Conservation (phyloP, 2,329 filamentous ascomycete genomes). For the Trichoderma sp. region DNA sequence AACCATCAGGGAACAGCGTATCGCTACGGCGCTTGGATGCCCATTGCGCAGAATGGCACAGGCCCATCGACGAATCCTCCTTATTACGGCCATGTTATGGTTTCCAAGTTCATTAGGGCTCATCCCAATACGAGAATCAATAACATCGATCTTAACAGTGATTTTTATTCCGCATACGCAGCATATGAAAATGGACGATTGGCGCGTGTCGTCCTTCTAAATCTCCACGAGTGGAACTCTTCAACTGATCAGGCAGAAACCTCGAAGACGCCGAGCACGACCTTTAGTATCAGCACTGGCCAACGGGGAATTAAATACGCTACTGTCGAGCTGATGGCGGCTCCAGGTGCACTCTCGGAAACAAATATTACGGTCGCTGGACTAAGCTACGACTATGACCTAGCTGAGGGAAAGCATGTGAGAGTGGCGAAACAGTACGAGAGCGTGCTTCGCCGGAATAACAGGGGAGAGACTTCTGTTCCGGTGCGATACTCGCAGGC, state of each 20-base stretch:
- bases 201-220: neutral
- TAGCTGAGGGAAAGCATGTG: slow-evolving; percentile 7
- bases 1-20: slow-evolving; percentile 16
- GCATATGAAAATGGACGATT: slow-evolving; percentile 5
- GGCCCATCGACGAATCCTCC: slow-evolving; percentile 16
- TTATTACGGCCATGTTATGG: slow-evolving; percentile 16
- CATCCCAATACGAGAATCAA: slow-evolving; percentile 9
- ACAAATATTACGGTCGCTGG: slow-evolving; percentile 17
- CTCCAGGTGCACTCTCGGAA: slow-evolving; percentile 10
- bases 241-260: neutral
- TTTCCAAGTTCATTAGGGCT: slow-evolving; percentile 14
- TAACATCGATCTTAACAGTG: slow-evolving; percentile 6
- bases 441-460: neutral
- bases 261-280: neutral
- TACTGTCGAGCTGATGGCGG: slow-evolving; percentile 13
- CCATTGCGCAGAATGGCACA: slow-evolving; percentile 11
- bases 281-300: neutral
- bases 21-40: slow-evolving; percentile 17
- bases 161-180: slow-evolving; percentile 16
- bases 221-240: slow-evolving; percentile 16
- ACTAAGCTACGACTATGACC: slow-evolving; percentile 10
- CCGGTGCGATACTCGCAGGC: slow-evolving; percentile 1
- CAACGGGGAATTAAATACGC: slow-evolving; percentile 4
- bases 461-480: neutral
- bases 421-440: neutral